A percentile compares a stretch with the other conserved stretches of the same genome.
phyloP scores from a whole-genome alignment of 2,329 filamentous ascomycete species.

The Hymenoscyphus infarciens region DNA sequence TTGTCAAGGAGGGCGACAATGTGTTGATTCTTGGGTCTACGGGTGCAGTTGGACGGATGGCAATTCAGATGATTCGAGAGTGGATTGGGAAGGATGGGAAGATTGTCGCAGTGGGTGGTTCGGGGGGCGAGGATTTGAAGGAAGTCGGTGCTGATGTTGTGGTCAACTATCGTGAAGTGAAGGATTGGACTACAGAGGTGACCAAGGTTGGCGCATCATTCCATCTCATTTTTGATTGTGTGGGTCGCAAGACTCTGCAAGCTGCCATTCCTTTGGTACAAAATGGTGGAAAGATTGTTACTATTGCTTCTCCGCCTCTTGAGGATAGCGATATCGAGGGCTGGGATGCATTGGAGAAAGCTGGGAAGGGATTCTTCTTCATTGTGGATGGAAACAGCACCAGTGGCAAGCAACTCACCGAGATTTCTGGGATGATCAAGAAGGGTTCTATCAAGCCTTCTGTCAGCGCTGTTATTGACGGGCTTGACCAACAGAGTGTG shows the following conservation, averaged over 20 bases:
- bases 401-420: constrained; percentile 9
- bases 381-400: constrained; percentile 14
- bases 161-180: constrained; percentile 15
- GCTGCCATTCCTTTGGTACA: constrained; percentile 7
- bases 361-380: constrained; percentile 17
- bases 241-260: constrained; percentile 16
- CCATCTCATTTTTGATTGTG: constrained; percentile 16
- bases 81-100: constrained; percentile 9
- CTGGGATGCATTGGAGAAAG: constrained; percentile 16
- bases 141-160: constrained; percentile 13
- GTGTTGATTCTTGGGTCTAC: constrained; percentile 16
- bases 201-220: background rate
- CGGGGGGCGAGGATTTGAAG: constrained; percentile 12
- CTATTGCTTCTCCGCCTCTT: constrained; percentile 17
- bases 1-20: constrained; percentile 9
- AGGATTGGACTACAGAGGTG: constrained; percentile 14
- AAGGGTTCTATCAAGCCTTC: constrained; percentile 13
- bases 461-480: constrained; percentile 16
- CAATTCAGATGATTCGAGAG: constrained; percentile 13
- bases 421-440: constrained; percentile 11
- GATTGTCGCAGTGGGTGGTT: constrained; percentile 17
- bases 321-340: constrained; percentile 10
- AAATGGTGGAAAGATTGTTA: constrained; percentile 17
- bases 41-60: constrained; percentile 20
- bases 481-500: constrained; percentile 16